Base-by-base conservation (phyloP, 2,329 filamentous ascomycete species). In the Didymella lethalis region DNA sequence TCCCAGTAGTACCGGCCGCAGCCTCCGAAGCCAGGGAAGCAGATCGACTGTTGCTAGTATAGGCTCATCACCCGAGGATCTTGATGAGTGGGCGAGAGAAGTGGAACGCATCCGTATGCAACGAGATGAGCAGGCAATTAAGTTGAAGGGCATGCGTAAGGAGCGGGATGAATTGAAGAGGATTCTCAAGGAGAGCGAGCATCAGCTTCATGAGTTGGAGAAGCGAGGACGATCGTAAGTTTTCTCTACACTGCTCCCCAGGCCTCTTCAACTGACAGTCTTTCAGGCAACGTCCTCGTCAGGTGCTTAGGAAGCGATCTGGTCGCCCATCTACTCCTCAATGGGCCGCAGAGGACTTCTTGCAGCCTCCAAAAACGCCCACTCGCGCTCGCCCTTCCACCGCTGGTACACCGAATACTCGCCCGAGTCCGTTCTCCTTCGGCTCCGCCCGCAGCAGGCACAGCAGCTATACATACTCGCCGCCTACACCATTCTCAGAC, bases 91-190 rank as follows among this genome's bases (percentile, higher is more conserved):
- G 75, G 68, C 71, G 0, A 65, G 59, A 20, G 73, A 77, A 45
- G 65, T 77, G 7, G 75, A 78, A 40, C 64, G 72, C 18, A 64
- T 76, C 16, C 70, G 74, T 23, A 69, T 75, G 65, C 62, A 73
- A 32, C 59, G 75, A 29, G 61, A 76, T 14, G 74, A 78, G 50
- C 68, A 72, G 12, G 71, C 67, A 0, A 55, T 73, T 3, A 72
- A 75, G 47, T 61, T 78, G n/a, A 69, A 68, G 45, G 73, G 70
- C 14, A 66, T 77, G 59, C 72, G 68, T 50, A 68, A 72, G 40
- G 64, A 66, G 3, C 68, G 73, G 20, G 53, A 63, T 14, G 63
- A 72, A 10, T 63, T 77, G 4, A 74, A 71, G 53, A 75, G 71
- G 55, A 67, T 64, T 3, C 49, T 77, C 31, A 74, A 73, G 44